Percentiles rank a stretch among this genome's conserved stretches.
phyloP scores from a whole-genome alignment of 1,139 yeast species.

The Saccharomyces uvarum region DNA sequence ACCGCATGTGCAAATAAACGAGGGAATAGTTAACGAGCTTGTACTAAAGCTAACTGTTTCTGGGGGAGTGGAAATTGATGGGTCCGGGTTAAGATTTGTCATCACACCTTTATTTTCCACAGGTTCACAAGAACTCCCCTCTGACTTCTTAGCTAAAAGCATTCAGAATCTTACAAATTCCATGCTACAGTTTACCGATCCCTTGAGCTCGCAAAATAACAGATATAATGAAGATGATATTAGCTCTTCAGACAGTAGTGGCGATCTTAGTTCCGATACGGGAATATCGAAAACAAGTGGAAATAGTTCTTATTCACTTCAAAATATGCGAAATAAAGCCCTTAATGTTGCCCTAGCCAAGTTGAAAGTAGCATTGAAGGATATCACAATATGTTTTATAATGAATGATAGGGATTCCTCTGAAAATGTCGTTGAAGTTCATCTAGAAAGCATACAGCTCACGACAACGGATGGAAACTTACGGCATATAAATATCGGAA shows the following conservation, averaged over 20 bases:
- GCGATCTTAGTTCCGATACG: not conserved
- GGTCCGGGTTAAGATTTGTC: conserved; percentile 52
- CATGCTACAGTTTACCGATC: conserved; percentile 38
- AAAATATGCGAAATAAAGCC: conserved; percentile 29
- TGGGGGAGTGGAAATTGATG: conserved; percentile 61
- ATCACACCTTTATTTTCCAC: conserved; percentile 22
- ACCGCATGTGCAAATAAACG: conserved; percentile 60
- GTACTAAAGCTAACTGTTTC: conserved; percentile 46
- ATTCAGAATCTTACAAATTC: conserved; percentile 59
- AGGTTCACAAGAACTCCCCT: not conserved
- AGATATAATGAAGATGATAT: conserved; percentile 14
- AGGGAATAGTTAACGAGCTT: conserved; percentile 53
- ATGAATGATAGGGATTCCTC: conserved; percentile 12
- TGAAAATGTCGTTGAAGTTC: not conserved
- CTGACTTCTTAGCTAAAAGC: conserved; percentile 48
- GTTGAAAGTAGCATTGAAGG: conserved; percentile 20
- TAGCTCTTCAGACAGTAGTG: not conserved
- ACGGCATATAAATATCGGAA: not conserved
- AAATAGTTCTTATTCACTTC: conserved; percentile 12
- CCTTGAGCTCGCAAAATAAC: conserved; percentile 11
- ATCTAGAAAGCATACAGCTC: conserved; percentile 2
- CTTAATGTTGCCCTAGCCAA: conserved; percentile 29
- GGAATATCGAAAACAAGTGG: not conserved
- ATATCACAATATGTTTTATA: conserved; percentile 19
- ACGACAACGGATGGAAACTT: not conserved